Percentiles rank a stretch among this genome's conserved stretches.
Conservation (phyloP, 2,329 filamentous ascomycete genomes). For the Calonectria henricotiae region DNA sequence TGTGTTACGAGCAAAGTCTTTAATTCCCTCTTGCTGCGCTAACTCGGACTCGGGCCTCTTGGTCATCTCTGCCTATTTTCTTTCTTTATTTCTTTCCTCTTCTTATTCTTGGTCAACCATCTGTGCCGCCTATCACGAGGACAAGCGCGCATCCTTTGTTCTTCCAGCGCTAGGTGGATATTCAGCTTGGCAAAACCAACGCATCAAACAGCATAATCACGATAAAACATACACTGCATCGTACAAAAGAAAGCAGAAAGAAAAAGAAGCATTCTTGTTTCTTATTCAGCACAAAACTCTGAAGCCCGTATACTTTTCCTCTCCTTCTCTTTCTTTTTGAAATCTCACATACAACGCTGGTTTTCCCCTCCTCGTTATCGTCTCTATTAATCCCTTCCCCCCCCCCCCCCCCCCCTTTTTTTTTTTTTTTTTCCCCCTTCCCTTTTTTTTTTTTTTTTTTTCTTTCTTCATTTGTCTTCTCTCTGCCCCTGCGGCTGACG, state of each 20-base stretch:
- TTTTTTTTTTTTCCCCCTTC: no score
- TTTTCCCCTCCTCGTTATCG: slow-evolving; percentile 33
- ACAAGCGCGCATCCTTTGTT: slow-evolving; percentile 19
- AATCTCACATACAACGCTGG: background rate
- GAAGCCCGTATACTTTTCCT: slow-evolving; percentile 23
- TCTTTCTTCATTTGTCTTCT: no score
- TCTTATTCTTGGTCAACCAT: background rate
- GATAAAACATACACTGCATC: slow-evolving; percentile 7
- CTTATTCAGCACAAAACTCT: slow-evolving; percentile 20
- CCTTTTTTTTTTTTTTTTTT: no score
- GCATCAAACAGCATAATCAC: slow-evolving; percentile 20
- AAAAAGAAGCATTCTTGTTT: slow-evolving; percentile 11
- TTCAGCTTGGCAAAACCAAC: slow-evolving; percentile 31
- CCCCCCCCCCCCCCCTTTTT: no score
- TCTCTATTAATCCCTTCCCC: slow-evolving; percentile 32
- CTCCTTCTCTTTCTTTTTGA: slow-evolving; percentile 32
- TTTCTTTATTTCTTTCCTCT: slow-evolving; percentile 10
- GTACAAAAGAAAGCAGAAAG: slow-evolving; percentile 9
- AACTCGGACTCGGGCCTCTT: slow-evolving; percentile 6
- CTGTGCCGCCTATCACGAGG: slow-evolving; percentile 23
- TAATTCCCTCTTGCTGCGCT: slow-evolving; percentile 19
- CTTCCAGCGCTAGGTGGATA: slow-evolving; percentile 16
- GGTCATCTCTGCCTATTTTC: background rate
- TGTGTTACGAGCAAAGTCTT: background rate
- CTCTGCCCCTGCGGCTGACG: no score